Evolutionary conservation across 805 yeast genomes (phyloP).

Genomic region (Cyberlindnera lachancei): DNA sequence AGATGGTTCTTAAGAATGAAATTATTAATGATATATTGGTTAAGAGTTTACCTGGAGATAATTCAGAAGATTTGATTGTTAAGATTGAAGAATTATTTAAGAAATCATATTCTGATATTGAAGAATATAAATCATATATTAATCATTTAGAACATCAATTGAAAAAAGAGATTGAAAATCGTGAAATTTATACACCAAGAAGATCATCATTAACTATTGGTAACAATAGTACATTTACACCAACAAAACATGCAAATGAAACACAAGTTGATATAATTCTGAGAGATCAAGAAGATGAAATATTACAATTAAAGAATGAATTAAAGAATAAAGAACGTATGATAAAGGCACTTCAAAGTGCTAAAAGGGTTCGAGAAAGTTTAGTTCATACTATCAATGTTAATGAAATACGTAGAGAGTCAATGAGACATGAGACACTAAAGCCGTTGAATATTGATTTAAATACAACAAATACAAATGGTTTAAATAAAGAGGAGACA

Average conservation of each 20-base stretch:
- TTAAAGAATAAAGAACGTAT: slow-evolving; percentile 71
- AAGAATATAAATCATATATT: slow-evolving; percentile 54
- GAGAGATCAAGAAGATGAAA: slow-evolving; percentile 61
- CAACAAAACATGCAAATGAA: slow-evolving; percentile 9
- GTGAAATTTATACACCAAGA: not conserved
- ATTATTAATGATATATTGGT: slow-evolving; percentile 52
- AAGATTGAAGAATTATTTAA: slow-evolving; percentile 39
- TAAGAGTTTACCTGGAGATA: slow-evolving; percentile 11
- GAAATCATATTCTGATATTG: slow-evolving; percentile 42
- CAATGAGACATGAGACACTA: slow-evolving; percentile 11
- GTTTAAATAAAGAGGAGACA: slow-evolving; percentile 1
- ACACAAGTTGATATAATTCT: slow-evolving; percentile 26
- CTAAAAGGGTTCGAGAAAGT: slow-evolving; percentile 48
- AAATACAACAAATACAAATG: not conserved
- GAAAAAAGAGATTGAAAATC: slow-evolving; percentile 14
- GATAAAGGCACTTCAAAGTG: slow-evolving; percentile 63
- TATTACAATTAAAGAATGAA: slow-evolving; percentile 52
- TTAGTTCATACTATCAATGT: slow-evolving; percentile 15
- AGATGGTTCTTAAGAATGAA: slow-evolving; percentile 49
- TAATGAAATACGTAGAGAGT: slow-evolving; percentile 19
- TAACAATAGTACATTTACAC: slow-evolving; percentile 3
- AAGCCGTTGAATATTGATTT: slow-evolving; percentile 17
- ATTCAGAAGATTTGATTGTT: slow-evolving; percentile 36
- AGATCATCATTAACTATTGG: not conserved
- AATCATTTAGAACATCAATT: slow-evolving; percentile 51